phyloP scores from a whole-genome alignment of 768 basidiomycete species.

The Porphyrellus cyaneotinctus region DNA sequence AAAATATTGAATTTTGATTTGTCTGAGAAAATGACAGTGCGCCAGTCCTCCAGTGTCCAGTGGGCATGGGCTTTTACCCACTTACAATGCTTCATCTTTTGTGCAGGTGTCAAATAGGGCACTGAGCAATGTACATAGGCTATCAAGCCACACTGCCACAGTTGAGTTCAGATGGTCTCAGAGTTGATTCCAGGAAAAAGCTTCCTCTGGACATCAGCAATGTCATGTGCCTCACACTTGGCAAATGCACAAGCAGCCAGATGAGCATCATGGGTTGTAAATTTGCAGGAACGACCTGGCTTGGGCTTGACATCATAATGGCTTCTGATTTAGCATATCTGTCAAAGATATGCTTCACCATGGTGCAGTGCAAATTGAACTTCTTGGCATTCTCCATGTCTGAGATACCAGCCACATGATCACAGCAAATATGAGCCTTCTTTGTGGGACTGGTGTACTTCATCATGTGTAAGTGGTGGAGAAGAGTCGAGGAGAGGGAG shows the following conservation, averaged over 20 bases:
- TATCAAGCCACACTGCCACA: not conserved
- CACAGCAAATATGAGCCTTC: not conserved
- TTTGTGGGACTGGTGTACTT: not conserved
- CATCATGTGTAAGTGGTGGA: too few relatives aligned
- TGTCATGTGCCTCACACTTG: not conserved
- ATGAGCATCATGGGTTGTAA: not conserved
- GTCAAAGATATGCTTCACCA: not conserved
- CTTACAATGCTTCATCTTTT: constrained; percentile 12
- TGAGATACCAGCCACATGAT: too few relatives aligned
- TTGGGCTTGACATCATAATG: not conserved
- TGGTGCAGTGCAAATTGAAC: not conserved
- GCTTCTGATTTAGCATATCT: not conserved
- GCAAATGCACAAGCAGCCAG: not conserved
- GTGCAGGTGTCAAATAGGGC: constrained; percentile 21
- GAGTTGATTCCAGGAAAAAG: not conserved
- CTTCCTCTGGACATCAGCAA: not conserved
- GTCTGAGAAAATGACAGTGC: constrained; percentile 15
- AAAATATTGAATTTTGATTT: constrained; percentile 13
- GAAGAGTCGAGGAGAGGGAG: too few relatives aligned
- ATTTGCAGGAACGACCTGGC: not conserved
- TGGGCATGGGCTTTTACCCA: constrained; percentile 21
- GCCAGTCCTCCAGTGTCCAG: constrained; percentile 22
- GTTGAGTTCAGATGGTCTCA: not conserved
- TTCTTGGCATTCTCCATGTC: too few relatives aligned
- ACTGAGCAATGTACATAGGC: constrained; percentile 2